phyloP scores from a whole-genome alignment of 177 flowering plant genomes.

The Tripterygium wilfordii region DNA sequence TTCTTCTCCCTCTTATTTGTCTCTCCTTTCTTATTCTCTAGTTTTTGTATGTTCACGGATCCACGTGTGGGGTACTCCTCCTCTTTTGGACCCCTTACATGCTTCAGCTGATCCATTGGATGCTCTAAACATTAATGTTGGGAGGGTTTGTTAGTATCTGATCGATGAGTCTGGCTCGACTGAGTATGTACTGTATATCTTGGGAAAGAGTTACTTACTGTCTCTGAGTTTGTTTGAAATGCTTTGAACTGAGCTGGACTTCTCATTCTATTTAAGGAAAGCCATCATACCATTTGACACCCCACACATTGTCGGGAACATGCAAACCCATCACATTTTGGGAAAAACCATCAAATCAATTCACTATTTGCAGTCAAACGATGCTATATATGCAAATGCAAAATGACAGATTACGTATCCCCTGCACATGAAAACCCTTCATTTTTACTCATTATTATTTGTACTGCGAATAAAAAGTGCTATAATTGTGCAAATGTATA shows the following conservation, averaged over 20 bases:
- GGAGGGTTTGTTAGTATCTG: conserved; percentile 5
- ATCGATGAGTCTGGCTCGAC: background rate
- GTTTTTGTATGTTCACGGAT: conserved; percentile 10
- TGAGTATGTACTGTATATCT: conserved; percentile 7
- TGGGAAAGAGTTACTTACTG: conserved; percentile 11
- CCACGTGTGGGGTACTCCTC: conserved; percentile 13
- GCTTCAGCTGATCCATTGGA: too few relatives aligned
- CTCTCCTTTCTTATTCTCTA: conserved; percentile 10
- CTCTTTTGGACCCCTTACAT: too few relatives aligned
- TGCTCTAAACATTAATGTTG: too few relatives aligned
- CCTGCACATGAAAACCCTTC: too few relatives aligned
- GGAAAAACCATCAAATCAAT: conserved; percentile 23
- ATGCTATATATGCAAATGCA: too few relatives aligned
- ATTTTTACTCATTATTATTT: too few relatives aligned
- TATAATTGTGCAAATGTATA: too few relatives aligned
- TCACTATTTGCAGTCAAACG: too few relatives aligned
- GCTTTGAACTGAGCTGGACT: conserved; percentile 24
- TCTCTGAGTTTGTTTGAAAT: conserved; percentile 14
- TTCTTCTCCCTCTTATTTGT: conserved; percentile 7
- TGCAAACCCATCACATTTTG: conserved; percentile 34
- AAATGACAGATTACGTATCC: too few relatives aligned
- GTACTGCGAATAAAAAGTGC: too few relatives aligned
- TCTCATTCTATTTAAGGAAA: conserved; percentile 27
- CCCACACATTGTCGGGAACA: conserved; percentile 45
- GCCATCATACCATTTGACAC: conserved; percentile 37